Percentiles rank a stretch among this genome's conserved stretches.
phyloP scores from a whole-genome alignment of 495 filamentous ascomycete genomes.

The Tuber magnatum region DNA sequence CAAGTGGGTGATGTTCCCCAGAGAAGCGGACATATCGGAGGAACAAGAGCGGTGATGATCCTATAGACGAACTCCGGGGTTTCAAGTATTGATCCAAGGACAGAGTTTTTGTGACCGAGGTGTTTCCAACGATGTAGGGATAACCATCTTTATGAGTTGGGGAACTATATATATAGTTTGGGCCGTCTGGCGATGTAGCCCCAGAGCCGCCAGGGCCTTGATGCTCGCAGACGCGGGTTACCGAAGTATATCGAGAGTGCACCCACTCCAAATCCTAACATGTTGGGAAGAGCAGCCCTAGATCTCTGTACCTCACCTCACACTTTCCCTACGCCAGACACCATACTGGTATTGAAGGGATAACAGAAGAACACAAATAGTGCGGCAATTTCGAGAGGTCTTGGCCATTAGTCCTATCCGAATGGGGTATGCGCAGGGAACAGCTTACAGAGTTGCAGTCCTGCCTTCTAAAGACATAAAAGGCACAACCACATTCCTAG shows the following conservation, averaged over 20 bases:
- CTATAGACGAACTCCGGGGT: neutral
- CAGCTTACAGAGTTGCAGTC: neutral
- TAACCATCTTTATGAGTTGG: neutral
- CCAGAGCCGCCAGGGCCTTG: neutral
- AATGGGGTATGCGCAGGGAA: neutral
- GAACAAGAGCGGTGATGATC: neutral
- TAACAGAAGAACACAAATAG: neutral
- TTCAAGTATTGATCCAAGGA: neutral
- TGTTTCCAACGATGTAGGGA: neutral
- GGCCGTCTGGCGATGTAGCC: neutral
- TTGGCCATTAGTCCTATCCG: neutral
- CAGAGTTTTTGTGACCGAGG: neutral
- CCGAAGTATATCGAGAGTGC: neutral
- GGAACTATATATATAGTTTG: neutral
- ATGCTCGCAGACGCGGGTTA: neutral
- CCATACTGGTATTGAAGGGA: neutral
- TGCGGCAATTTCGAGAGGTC: neutral
- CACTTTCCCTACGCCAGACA: neutral
- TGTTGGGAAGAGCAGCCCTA: neutral
- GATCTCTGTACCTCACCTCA: neutral
- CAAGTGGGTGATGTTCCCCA: neutral
- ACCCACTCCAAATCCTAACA: neutral
- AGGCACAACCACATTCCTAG: neutral
- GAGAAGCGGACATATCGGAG: neutral
- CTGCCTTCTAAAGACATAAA: neutral